Percentiles rank a stretch among this genome's conserved stretches.
These are phyloP conservation scores for Rhodotorula glutinis DNA, from an alignment of 1,284 basidiomycete species.

Conservation along the genomic window DNA sequence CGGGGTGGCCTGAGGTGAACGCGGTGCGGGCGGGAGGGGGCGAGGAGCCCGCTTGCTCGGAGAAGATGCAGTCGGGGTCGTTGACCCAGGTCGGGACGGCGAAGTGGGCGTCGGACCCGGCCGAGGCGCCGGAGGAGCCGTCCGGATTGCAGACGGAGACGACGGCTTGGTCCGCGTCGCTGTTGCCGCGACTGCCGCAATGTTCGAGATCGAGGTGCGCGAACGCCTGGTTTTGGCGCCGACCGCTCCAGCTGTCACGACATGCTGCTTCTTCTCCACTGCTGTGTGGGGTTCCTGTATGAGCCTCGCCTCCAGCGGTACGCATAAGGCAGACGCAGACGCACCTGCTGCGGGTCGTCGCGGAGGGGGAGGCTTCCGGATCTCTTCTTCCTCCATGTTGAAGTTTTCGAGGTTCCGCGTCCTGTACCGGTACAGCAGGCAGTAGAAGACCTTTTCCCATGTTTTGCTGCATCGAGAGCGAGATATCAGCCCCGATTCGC, in stretches of 20 bases:
- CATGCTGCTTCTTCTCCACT: conserved; percentile 33
- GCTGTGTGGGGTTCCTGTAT: neutral
- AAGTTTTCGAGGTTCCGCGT: conserved; percentile 65
- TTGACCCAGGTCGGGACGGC: neutral
- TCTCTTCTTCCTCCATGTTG: conserved; percentile 59
- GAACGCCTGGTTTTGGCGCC: conserved; percentile 32
- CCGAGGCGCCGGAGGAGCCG: conserved; percentile 12
- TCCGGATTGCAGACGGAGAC: conserved; percentile 25
- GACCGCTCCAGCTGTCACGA: conserved; percentile 31
- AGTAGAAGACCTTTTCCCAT: conserved; percentile 92
- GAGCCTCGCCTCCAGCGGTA: too few relatives aligned
- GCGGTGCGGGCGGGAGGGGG: conserved; percentile 29
- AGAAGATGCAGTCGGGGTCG: conserved; percentile 25
- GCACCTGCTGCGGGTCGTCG: neutral
- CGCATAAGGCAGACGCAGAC: too few relatives aligned
- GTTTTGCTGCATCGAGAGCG: conserved; percentile 61
- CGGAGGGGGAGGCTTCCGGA: conserved; percentile 13
- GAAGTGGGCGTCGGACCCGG: conserved; percentile 14
- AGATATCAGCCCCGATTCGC: conserved; percentile 27
- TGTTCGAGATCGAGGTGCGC: conserved; percentile 38
- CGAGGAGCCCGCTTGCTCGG: conserved; percentile 31
- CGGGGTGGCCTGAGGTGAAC: conserved; percentile 39
- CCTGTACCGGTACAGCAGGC: conserved; percentile 75
- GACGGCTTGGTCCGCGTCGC: conserved; percentile 13
- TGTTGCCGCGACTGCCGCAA: conserved; percentile 29